phyloP scores from a whole-genome alignment of 1,284 basidiomycete species.

The Leucoagaricus sp. region DNA sequence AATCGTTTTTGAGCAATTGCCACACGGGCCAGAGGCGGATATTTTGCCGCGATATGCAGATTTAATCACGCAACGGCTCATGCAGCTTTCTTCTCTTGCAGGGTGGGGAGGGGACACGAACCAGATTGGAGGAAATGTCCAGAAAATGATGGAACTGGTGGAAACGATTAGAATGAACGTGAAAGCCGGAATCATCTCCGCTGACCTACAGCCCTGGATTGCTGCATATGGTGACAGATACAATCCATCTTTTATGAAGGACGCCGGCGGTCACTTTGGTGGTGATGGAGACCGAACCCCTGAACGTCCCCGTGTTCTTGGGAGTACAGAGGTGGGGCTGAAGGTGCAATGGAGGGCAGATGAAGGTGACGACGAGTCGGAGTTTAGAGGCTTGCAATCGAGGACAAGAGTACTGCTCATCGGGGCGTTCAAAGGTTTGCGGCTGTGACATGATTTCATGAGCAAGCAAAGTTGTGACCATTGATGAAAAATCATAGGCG shows the following conservation, averaged over 20 bases:
- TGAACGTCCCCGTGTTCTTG: background rate
- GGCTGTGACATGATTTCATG: too few species aligned
- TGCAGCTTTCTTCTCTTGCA: constrained; percentile 1
- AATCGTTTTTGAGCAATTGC: background rate
- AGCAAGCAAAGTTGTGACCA: too few species aligned
- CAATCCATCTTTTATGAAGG: background rate
- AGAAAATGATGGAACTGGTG: background rate
- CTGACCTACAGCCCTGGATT: constrained; percentile 7
- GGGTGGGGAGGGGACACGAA: constrained; percentile 1
- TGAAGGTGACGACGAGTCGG: background rate
- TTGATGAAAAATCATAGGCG: too few species aligned
- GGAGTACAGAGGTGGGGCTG: constrained; percentile 8
- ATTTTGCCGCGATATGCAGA: background rate
- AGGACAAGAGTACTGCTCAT: background rate
- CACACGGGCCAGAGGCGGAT: background rate
- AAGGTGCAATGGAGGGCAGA: background rate
- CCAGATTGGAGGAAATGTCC: background rate
- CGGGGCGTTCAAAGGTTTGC: too few species aligned
- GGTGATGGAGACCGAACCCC: background rate
- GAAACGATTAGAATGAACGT: background rate
- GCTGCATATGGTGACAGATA: background rate
- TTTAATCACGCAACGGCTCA: background rate
- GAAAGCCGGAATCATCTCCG: background rate
- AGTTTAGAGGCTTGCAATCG: background rate
- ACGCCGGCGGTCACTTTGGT: background rate